Conservation (phyloP, 352 stramenopile species). For the Phytophthora fragariaefolia region DNA sequence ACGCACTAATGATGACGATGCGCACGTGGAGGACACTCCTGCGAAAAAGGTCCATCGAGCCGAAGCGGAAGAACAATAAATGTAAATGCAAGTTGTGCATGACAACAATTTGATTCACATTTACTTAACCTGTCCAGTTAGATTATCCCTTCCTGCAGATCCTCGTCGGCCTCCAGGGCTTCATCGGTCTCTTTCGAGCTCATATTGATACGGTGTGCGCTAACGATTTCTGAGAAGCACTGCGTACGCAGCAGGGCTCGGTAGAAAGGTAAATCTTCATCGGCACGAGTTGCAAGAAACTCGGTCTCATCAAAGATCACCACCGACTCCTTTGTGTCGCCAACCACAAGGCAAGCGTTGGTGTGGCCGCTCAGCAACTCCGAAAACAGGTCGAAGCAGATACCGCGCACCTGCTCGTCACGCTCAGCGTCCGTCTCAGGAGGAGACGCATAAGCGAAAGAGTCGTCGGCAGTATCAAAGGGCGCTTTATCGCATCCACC, state of each 20-base stretch:
- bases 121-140: constrained; percentile 26
- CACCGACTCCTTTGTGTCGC: constrained; percentile 86
- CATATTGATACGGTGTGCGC: constrained; percentile 75
- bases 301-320: constrained; percentile 90
- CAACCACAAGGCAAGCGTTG: constrained; percentile 79
- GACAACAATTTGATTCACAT: constrained; percentile 10
- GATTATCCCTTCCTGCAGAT: constrained; percentile 60
- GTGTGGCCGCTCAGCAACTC: constrained; percentile 71
- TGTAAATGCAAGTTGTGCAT: constrained; percentile 17
- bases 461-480: constrained; percentile 11
- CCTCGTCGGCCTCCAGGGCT: constrained; percentile 35
- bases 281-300: constrained; percentile 69
- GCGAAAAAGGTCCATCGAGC: constrained; percentile 37
- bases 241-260: constrained; percentile 74
- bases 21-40: constrained; percentile 17
- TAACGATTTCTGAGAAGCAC: constrained; percentile 88
- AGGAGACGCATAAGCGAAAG: constrained; percentile 22
- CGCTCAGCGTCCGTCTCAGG: constrained; percentile 33
- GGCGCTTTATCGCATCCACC: constrained; percentile 32
- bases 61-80: constrained; percentile 25
- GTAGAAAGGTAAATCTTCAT: constrained; percentile 72
- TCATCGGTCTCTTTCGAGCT: constrained; percentile 40
- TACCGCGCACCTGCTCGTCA: constrained; percentile 58
- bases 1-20: constrained; percentile 16
- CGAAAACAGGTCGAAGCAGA: constrained; percentile 77